Percentiles rank a stretch among this genome's conserved stretches.
Conservation (phyloP, 441 rosid species). For the Croton laevigatus region DNA sequence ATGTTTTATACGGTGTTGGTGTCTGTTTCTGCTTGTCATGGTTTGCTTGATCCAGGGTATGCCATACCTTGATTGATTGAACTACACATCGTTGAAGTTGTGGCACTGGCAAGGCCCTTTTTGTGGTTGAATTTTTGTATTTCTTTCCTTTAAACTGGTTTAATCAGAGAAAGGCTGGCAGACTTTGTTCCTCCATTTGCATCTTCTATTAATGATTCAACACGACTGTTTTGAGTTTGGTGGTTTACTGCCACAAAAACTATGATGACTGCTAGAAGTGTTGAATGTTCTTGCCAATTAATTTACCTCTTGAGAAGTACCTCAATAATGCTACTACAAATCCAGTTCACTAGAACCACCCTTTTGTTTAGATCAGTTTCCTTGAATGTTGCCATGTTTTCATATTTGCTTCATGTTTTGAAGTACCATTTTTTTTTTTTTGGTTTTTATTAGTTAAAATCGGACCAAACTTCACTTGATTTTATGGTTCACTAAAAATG, state of each 20-base stretch:
- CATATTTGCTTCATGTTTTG: neutral
- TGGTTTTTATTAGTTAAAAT: neutral
- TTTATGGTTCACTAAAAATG: too few species aligned
- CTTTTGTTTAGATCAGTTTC: neutral
- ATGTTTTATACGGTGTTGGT: neutral
- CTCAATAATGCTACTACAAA: neutral
- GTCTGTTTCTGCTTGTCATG: neutral
- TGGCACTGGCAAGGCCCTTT: neutral
- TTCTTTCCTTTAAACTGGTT: neutral
- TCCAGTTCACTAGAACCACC: neutral
- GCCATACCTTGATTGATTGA: neutral
- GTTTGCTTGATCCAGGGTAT: neutral
- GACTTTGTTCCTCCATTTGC: neutral
- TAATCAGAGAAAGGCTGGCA: neutral
- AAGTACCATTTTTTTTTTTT: neutral
- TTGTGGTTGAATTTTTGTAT: neutral
- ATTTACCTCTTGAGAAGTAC: neutral
- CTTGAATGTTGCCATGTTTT: neutral
- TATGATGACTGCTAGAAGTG: too few species aligned
- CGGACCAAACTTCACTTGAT: too few species aligned
- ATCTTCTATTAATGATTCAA: neutral
- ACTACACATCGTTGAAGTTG: neutral
- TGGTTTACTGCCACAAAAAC: neutral
- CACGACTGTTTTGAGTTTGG: neutral
- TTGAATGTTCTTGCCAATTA: neutral